These are phyloP conservation scores for Cystobasidium slooffiae DNA, from an alignment of 1,284 basidiomycete genomes.

Conservation along the genomic window DNA sequence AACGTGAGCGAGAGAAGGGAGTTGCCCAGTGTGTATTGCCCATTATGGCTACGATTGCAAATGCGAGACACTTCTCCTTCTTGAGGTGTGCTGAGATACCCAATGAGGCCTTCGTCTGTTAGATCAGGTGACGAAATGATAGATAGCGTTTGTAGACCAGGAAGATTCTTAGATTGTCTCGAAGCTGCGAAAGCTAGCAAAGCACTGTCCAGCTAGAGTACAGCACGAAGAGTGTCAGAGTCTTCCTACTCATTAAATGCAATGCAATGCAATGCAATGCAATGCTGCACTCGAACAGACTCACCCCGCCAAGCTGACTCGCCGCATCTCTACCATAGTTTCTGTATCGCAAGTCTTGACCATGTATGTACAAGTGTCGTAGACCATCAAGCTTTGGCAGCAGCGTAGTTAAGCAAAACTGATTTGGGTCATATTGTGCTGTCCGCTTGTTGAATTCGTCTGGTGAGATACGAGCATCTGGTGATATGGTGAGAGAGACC, in stretches of 20 bases:
- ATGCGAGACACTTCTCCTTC: neutral
- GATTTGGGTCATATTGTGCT: constrained; percentile 3
- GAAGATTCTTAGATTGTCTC: neutral
- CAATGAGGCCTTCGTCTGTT: constrained; percentile 30
- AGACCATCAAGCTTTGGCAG: constrained; percentile 3
- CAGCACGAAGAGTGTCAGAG: neutral
- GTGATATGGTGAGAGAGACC: constrained; percentile 8
- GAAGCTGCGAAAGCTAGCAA: constrained; percentile 27
- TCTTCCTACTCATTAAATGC: neutral
- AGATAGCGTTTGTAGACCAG: constrained; percentile 35
- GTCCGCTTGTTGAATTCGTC: constrained; percentile 14
- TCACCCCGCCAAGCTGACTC: constrained; percentile 19
- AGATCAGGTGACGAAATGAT: constrained; percentile 42
- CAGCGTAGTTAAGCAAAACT: constrained; percentile 5
- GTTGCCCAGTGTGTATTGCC: constrained; percentile 7
- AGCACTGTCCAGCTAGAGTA: constrained; percentile 15
- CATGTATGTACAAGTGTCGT: constrained; percentile 15
- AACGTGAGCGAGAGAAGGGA: constrained; percentile 15
- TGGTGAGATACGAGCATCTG: constrained; percentile 16
- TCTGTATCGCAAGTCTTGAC: constrained; percentile 29
- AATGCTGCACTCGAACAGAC: neutral
- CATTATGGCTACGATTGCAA: neutral
- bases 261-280: neutral
- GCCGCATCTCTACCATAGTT: neutral
- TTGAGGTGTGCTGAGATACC: constrained; percentile 17